Conservation (phyloP, 2,329 filamentous ascomycete species). For the Bisporella sp. region DNA sequence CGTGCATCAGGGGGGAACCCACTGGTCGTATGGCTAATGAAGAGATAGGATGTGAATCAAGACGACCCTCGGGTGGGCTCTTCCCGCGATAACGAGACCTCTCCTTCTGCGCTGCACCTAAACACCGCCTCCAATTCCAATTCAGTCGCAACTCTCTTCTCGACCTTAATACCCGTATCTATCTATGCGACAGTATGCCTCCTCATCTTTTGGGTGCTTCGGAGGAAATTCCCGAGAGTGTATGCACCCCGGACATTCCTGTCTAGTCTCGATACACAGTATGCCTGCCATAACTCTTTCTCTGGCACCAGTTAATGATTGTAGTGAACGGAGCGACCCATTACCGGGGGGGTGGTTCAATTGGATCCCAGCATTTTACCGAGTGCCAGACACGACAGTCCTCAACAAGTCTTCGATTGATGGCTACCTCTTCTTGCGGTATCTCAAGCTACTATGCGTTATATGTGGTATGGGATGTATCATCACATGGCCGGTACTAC, state of each 20-base stretch:
- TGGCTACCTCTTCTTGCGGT: constrained; percentile 58
- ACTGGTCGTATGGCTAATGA: neutral
- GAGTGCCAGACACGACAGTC: constrained; percentile 31
- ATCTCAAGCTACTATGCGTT: constrained; percentile 53
- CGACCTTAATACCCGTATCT: constrained; percentile 47
- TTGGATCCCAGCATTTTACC: constrained; percentile 28
- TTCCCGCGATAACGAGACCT: constrained; percentile 33
- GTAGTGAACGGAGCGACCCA: constrained; percentile 24
- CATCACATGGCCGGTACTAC: constrained; percentile 58
- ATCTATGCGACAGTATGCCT: constrained; percentile 42
- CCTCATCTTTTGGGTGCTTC: constrained; percentile 42
- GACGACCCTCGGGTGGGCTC: constrained; percentile 37
- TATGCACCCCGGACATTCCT: constrained; percentile 49
- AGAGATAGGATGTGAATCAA: constrained; percentile 4
- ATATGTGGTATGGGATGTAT: constrained; percentile 54
- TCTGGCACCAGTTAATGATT: neutral
- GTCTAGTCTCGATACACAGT: constrained; percentile 42
- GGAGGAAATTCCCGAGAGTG: constrained; percentile 42
- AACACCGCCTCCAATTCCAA: constrained; percentile 32
- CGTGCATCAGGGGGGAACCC: neutral
- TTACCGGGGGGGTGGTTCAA: constrained; percentile 29
- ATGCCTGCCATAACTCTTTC: constrained; percentile 6
- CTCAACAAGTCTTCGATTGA: constrained; percentile 61
- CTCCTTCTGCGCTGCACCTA: constrained; percentile 29
- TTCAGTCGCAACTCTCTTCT: constrained; percentile 35